Evolutionary conservation across 1,139 yeast species (phyloP).

Genomic region (Hanseniaspora gamundiae): DNA sequence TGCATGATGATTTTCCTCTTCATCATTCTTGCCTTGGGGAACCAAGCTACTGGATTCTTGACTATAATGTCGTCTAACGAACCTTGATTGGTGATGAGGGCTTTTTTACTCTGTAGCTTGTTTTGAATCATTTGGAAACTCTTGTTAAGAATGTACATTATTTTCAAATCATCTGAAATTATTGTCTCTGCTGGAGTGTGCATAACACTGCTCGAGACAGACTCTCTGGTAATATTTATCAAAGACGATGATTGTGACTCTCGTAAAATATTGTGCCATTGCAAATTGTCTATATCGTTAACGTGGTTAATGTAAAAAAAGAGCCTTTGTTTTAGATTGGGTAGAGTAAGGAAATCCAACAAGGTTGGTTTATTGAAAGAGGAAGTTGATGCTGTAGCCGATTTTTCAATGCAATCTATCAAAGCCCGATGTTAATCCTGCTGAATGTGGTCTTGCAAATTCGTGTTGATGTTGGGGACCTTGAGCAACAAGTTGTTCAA

Average conservation of each 20-base stretch:
- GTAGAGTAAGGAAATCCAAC: not conserved
- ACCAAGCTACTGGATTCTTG: slow-evolving; percentile 71
- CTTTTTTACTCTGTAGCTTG: not conserved
- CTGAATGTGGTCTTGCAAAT: not conserved
- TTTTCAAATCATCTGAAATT: not conserved
- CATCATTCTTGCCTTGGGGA: slow-evolving; percentile 72
- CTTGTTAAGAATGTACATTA: not conserved
- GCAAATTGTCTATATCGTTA: not conserved
- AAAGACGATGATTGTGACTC: not conserved
- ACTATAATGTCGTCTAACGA: not conserved
- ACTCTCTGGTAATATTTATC: too few relatives aligned
- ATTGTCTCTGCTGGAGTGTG: not conserved
- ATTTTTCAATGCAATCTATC: not conserved
- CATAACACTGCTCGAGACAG: too few relatives aligned
- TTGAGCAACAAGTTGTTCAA: not conserved
- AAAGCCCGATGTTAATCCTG: not conserved
- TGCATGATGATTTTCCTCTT: slow-evolving; percentile 75
- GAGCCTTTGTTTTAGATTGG: not conserved
- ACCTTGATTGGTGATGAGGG: not conserved
- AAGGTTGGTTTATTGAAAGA: not conserved
- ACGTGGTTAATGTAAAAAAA: not conserved
- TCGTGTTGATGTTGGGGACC: not conserved
- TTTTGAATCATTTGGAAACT: not conserved
- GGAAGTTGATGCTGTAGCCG: not conserved
- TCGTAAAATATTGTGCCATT: not conserved